A percentile compares a stretch with the other conserved stretches of the same genome.
phyloP scores from a whole-genome alignment of 352 stramenopile genomes.

The Pythium insidiosum region DNA sequence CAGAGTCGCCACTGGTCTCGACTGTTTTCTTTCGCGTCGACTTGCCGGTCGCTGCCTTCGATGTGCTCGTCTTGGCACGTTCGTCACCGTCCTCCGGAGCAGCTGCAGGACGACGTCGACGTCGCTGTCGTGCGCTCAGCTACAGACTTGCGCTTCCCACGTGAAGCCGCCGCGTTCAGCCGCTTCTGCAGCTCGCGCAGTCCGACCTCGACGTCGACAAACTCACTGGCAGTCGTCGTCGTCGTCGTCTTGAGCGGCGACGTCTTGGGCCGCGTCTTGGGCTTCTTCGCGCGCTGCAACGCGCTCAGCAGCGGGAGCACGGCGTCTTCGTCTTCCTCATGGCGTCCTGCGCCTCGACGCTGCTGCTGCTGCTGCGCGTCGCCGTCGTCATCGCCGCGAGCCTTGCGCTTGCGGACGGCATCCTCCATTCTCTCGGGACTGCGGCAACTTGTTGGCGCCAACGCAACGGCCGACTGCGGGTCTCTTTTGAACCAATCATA shows the following conservation, averaged over 20 bases:
- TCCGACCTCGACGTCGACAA: slow-evolving; percentile 62
- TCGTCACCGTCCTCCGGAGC: too few species aligned
- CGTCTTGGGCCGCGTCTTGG: too few species aligned
- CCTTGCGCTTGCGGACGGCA: neutral
- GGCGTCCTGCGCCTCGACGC: neutral
- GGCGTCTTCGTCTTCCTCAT: slow-evolving; percentile 7
- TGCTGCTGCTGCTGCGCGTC: neutral
- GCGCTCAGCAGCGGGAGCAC: neutral
- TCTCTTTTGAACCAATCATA: slow-evolving; percentile 8
- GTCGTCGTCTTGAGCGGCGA: too few species aligned
- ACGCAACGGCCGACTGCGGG: too few species aligned
- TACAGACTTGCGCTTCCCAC: too few species aligned
- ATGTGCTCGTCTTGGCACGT: too few species aligned
- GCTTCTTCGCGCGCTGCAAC: neutral
- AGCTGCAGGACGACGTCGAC: too few species aligned
- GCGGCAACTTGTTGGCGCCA: neutral
- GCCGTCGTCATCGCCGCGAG: neutral
- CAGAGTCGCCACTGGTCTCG: too few species aligned
- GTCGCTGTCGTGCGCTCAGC: too few species aligned
- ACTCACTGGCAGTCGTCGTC: slow-evolving; percentile 34
- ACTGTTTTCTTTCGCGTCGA: too few species aligned
- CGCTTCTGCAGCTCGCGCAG: slow-evolving; percentile 65
- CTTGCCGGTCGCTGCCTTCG: too few species aligned
- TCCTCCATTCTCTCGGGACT: neutral
- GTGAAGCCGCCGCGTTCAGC: too few species aligned